A percentile compares a stretch with the other conserved stretches of the same genome.
phyloP scores from a whole-genome alignment of 768 basidiomycete genomes.

The Russula brevipes region DNA sequence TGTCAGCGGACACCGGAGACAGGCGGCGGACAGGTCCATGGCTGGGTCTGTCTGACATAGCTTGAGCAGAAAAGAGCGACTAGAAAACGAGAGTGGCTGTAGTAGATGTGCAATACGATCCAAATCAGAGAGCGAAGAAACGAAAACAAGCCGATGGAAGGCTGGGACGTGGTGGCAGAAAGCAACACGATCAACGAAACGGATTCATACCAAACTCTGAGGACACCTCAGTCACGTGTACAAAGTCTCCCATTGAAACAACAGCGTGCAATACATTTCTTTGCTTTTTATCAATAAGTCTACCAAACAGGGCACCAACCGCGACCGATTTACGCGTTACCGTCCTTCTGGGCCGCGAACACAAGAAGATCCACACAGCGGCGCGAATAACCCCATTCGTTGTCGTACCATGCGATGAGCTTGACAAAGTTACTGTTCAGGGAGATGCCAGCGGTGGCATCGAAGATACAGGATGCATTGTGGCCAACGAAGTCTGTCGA shows the following conservation, averaged over 20 bases:
- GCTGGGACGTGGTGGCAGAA: constrained; percentile 17
- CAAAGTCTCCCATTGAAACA: background rate
- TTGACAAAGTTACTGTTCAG: constrained; percentile 94
- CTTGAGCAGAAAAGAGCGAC: constrained; percentile 18
- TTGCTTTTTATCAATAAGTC: constrained; percentile 22
- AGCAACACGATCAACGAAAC: constrained; percentile 16
- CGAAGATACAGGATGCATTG: constrained; percentile 82
- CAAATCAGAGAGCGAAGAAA: constrained; percentile 6
- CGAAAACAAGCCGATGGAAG: constrained; percentile 5
- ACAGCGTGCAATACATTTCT: constrained; percentile 10
- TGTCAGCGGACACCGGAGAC: constrained; percentile 16
- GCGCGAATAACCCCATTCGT: constrained; percentile 91
- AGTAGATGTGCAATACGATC: constrained; percentile 16
- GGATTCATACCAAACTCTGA: constrained; percentile 13
- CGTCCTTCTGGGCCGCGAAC: constrained; percentile 74
- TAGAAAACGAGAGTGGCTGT: constrained; percentile 10
- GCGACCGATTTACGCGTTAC: constrained; percentile 18
- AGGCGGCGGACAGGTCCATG: constrained; percentile 21
- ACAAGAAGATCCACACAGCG: constrained; percentile 88
- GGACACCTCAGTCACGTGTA: constrained; percentile 13
- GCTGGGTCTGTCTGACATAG: constrained; percentile 19
- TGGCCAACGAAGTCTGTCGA: constrained; percentile 89
- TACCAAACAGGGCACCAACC: background rate
- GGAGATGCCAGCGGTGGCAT: constrained; percentile 87
- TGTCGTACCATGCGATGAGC: constrained; percentile 94